Evolutionary conservation across 2,329 filamentous ascomycete genomes (phyloP).

Genomic region (Fusarium tanahbumbuense): DNA sequence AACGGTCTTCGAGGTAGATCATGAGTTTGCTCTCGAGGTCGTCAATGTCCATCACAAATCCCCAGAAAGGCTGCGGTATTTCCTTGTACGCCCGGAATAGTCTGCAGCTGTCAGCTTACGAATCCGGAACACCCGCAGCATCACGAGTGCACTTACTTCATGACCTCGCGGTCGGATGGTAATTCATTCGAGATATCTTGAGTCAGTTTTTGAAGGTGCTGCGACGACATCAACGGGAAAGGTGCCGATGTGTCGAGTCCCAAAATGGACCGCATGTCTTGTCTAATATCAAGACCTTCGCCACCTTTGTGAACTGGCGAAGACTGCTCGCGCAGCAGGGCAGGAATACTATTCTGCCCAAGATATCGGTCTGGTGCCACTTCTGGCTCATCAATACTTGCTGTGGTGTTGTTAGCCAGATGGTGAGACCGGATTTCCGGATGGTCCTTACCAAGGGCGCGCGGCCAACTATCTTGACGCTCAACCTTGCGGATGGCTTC

Average conservation of each 20-base stretch:
- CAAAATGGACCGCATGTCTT: conserved; percentile 74
- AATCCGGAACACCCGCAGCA: not conserved
- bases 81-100: conserved; percentile 75
- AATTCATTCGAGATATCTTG: conserved; percentile 71
- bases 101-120: conserved; percentile 51
- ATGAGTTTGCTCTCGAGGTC: conserved; percentile 73
- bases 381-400: conserved; percentile 65
- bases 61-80: conserved; percentile 75
- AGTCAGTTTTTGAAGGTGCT: conserved; percentile 69
- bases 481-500: conserved; percentile 50
- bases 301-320: conserved; percentile 63
- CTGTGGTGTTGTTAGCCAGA: conserved; percentile 46
- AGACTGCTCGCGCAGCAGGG: conserved; percentile 71
- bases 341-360: conserved; percentile 75
- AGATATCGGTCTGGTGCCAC: conserved; percentile 69
- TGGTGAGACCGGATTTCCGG: conserved; percentile 24
- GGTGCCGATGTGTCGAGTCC: conserved; percentile 74
- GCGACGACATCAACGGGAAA: conserved; percentile 74
- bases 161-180: conserved; percentile 73
- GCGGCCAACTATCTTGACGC: conserved; percentile 57
- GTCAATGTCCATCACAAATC: conserved; percentile 73
- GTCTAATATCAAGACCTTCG: conserved; percentile 67
- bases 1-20: conserved; percentile 73
- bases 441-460: conserved; percentile 53
- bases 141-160: conserved; percentile 63